Base-by-base conservation (phyloP, 495 filamentous ascomycete genomes). In the Penicillium tannophilum region DNA sequence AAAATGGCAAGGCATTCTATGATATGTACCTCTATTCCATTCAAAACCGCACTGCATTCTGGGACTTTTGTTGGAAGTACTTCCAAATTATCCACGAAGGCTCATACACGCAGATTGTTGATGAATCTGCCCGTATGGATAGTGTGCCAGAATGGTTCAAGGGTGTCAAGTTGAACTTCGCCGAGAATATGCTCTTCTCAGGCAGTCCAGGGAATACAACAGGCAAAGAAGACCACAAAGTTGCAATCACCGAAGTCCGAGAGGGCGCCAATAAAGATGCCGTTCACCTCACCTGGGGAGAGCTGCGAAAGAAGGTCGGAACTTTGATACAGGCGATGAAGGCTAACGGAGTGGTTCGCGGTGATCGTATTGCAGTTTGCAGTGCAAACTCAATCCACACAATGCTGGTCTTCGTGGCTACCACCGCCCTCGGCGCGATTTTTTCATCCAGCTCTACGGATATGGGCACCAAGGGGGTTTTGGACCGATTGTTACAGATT, bases 361-460 rank as follows among this genome's bases (percentile, higher is more conserved):
- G 90, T n/a, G 89, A 92, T 66, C 81, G 89, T n/a, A 77, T 92
- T 9, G 88, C 88, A 3, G 76, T 88, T 16, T 87, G 92, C 11
- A 86, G 82, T 7, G 81, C 82, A 35, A 92, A 92, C 55, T 85
- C 82, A 26, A 76, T 91, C 46, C 87, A 92, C 67, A 90, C 89
- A 3, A 62, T 90, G 35, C 69, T 79, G 3, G 79, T 90, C 9
- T 86, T 86, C 60, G 70, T 89, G 50, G 89, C 87, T 2, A 79
- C 83, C 0, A 77, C 78, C 7, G 81, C 84, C 63, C 63, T 92
- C 6, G 90, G 90, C 0, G 90, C 79, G 11, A 68, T 93, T 16
- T 90, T 91, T 62, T 86, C 82, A 28, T 86, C 82, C 44, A 84
- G 81, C 47, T 88, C 85, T 23, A 92, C 90, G 1, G 90, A 93